Evolutionary conservation across 257 asterid genomes (phyloP), one percentile per base, ranked within the genome.

Genomic region (Fraxinus quadrangulata): DNA sequence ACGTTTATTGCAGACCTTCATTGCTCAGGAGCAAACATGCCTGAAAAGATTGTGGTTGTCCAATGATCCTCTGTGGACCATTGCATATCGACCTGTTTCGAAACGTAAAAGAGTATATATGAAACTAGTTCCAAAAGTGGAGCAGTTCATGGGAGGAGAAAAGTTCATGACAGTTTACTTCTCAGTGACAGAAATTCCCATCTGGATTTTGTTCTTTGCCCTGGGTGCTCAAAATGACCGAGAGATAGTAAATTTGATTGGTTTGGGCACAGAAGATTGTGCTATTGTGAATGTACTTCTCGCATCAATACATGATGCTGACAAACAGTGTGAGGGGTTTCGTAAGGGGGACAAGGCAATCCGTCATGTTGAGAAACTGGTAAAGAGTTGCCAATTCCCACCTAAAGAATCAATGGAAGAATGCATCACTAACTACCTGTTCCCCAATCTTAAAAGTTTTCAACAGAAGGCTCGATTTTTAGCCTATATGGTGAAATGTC

Each of bases 1-100:
- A 40, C 70, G 51, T 81, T 78, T 71, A n/a, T 75, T 86, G 87
- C 92, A 94, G 99, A 92, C 91, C 0, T 92, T 94, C 81, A 87
- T 94, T 71, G 99, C 99, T 13, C 99, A 94, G 88, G 99, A 94
- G 86, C 98, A 94, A 78, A 83, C 88, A 51, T 91, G 96, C 81
- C 87, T 91, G 51, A 90, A 71, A 66, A 85, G 99, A 79, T 87
- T 94, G 16, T 94, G 98, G 98, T 87, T 94, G 61, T 51, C 93
- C 30, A 90, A 79, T 76, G 80, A 70, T 45, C 94, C 94, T 33
- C 71, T 73, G 33, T 92, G 98, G 99, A 88, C 84, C 34, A 75
- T 91, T 75, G 78, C 96, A 31, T 93, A 90, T 82, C 92, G 97
- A 40, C 79, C 92, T 11, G 82, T 79, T 74, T 47, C 73, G 1